A percentile compares a stretch with the other conserved stretches of the same genome.
Evolutionary conservation across 345 rosid genomes (phyloP).

Genomic region (Salix purpurea): DNA sequence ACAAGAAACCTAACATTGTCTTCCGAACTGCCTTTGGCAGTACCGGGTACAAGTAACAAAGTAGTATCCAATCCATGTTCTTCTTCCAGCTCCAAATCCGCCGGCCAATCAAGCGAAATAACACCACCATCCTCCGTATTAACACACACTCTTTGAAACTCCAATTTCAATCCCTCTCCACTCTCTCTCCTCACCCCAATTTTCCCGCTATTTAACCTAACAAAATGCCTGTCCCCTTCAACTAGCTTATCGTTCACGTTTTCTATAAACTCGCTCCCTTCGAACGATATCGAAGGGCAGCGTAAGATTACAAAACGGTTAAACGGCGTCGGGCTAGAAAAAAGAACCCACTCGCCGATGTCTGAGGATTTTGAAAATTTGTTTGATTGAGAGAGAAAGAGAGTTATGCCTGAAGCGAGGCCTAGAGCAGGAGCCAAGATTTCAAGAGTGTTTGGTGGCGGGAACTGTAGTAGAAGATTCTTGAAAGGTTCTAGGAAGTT

Average conservation of each 20-base stretch:
- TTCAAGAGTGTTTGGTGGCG: conserved; percentile 37
- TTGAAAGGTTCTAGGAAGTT: conserved; percentile 37
- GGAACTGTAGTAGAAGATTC: conserved; percentile 24
- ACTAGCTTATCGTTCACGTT: conserved; percentile 63
- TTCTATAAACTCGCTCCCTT: conserved; percentile 44
- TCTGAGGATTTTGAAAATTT: conserved; percentile 4
- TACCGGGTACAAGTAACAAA: conserved; percentile 73
- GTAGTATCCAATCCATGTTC: conserved; percentile 87
- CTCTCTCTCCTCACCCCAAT: conserved; percentile 25
- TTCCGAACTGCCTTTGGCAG: conserved; percentile 71
- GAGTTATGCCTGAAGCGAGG: conserved; percentile 58
- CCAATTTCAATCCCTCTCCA: conserved; percentile 34
- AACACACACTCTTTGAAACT: conserved; percentile 71
- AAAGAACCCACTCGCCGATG: conserved; percentile 74
- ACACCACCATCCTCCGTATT: conserved; percentile 74
- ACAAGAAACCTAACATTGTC: conserved; percentile 52
- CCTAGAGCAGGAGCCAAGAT: conserved; percentile 51
- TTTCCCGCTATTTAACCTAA: conserved; percentile 57
- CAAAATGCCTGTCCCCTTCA: conserved; percentile 76
- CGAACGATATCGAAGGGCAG: conserved; percentile 67
- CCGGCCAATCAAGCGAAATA: conserved; percentile 86
- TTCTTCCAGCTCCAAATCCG: conserved; percentile 59
- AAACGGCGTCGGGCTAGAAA: conserved; percentile 83
- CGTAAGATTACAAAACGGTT: conserved; percentile 80
- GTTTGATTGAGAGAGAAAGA: conserved; percentile 28